Percentiles rank a stretch among this genome's conserved stretches.
Evolutionary conservation across 768 basidiomycete species (phyloP).

Genomic region (Calocybe cyanea): DNA sequence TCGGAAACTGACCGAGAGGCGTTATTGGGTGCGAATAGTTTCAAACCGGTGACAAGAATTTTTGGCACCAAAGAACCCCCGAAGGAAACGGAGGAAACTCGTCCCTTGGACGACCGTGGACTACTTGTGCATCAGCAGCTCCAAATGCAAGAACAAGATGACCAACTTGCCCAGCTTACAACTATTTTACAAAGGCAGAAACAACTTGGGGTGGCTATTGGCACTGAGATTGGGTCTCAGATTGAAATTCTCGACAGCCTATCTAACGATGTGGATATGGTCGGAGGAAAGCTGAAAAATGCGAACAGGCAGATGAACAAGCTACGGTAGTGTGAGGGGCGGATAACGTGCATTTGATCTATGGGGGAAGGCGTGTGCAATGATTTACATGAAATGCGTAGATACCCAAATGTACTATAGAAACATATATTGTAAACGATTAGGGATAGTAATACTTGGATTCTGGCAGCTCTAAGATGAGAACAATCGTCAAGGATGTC

Average conservation of each 20-base stretch:
- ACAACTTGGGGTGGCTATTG: constrained; percentile 83
- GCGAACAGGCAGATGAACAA: constrained; percentile 82
- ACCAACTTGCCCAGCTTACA: constrained; percentile 74
- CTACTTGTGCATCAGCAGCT: constrained; percentile 74
- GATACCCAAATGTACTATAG: constrained; percentile 12
- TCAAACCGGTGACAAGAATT: constrained; percentile 61
- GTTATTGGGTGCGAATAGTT: constrained; percentile 46
- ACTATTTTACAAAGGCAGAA: constrained; percentile 82
- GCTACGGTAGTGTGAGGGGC: constrained; percentile 43
- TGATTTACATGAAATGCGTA: constrained; percentile 4
- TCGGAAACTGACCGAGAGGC: constrained; percentile 62
- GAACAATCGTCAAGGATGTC: constrained; percentile 25
- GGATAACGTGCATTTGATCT: background rate
- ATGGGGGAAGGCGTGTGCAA: background rate
- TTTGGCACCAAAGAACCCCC: constrained; percentile 66
- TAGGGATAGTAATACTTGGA: constrained; percentile 10
- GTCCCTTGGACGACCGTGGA: constrained; percentile 84
- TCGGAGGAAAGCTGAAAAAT: constrained; percentile 71
- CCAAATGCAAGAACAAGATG: constrained; percentile 82
- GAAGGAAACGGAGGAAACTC: constrained; percentile 79
- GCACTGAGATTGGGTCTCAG: constrained; percentile 76
- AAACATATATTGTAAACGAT: constrained; percentile 13
- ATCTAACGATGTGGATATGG: constrained; percentile 68
- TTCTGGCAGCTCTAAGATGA: constrained; percentile 9
- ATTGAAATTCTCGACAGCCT: constrained; percentile 85